Base-by-base conservation (phyloP, 208 protist species). In the Trypanosoma rangeli region DNA sequence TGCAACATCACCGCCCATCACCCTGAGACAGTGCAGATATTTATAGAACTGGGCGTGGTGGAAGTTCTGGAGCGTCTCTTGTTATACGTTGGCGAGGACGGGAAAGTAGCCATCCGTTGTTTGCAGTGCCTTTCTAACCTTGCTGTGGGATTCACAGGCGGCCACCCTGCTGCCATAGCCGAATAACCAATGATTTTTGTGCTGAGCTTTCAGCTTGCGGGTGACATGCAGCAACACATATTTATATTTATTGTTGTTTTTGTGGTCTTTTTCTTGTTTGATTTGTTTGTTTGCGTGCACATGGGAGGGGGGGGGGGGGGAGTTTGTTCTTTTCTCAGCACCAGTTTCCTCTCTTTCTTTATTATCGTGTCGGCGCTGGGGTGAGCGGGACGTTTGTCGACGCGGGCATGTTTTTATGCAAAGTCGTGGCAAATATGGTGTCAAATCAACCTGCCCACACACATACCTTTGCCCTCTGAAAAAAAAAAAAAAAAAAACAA, bases 111-210 rank as follows among this genome's bases (percentile, higher is more conserved):
- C 1, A 5, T 59, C n/a, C 81, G 75, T 18, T 70, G 79, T 2
- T 12, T 84, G 52, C 82, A 85, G 67, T 76, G 77, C 13, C 67
- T 90, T 22, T 73, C 73, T 15, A 83, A 83, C 58, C 48, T 83
- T 22, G 46, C 49, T 9, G 37, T n/a, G 29, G 62, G 70, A 0
- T 76, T 76, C 37, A 64, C 53, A n/a, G 55, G 5, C 42, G 60
- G 62, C 37, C 70, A 76, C 31, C 24, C 31, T 10, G 20, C 59
- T 37, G 64, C 52, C n/a, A 15, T 58, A 12, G n/a, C n/a, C 7
- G 33, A 49, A 5, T 39, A 26, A 24, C 20, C 20, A 16, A 61
- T 42, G 18, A 61, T 9, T 24, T 20, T 24, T 13, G 4, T 13
- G 26, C n/a, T 8, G 29, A 22, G 33, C 2, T 18, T 16, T 1